phyloP scores from a whole-genome alignment of 495 filamentous ascomycete genomes.

The Alectoria sarmentosa region DNA sequence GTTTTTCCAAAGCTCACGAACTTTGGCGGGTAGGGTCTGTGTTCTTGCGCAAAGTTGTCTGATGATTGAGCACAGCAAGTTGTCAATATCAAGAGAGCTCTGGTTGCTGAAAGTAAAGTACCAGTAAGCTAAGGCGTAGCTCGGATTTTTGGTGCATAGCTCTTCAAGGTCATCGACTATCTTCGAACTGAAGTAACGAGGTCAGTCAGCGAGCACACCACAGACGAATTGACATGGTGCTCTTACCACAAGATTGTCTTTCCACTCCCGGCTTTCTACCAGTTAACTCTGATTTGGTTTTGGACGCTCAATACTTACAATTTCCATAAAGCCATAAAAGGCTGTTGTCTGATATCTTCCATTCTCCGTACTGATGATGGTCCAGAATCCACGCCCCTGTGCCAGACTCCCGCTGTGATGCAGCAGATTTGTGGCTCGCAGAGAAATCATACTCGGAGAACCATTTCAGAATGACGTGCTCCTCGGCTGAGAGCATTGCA shows the following conservation, averaged over 20 bases:
- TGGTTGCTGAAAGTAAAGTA: slow-evolving; percentile 5
- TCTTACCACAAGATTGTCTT: background rate
- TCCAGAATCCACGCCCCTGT: slow-evolving; percentile 13
- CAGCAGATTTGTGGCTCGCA: slow-evolving; percentile 5
- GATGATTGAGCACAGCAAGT: slow-evolving; percentile 2
- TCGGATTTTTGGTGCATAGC: background rate
- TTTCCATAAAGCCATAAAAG: slow-evolving; percentile 18
- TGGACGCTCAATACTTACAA: slow-evolving; percentile 15
- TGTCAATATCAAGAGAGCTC: background rate
- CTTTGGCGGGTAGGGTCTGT: background rate
- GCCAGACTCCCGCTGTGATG: background rate
- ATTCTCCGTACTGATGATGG: background rate
- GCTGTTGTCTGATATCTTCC: slow-evolving; percentile 9
- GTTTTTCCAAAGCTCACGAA: background rate
- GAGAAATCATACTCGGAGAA: background rate
- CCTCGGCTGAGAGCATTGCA: slow-evolving; percentile 1
- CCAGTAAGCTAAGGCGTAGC: slow-evolving; percentile 4
- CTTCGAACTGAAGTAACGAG: background rate
- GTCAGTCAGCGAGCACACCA: background rate
- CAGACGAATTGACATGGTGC: background rate
- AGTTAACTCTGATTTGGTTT: background rate
- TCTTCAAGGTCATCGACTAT: background rate
- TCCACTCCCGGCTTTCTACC: background rate
- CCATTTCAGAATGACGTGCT: slow-evolving; percentile 12
- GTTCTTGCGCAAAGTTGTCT: background rate